Conservation (phyloP, 805 yeast genomes). For the Kuraishia borneana region DNA sequence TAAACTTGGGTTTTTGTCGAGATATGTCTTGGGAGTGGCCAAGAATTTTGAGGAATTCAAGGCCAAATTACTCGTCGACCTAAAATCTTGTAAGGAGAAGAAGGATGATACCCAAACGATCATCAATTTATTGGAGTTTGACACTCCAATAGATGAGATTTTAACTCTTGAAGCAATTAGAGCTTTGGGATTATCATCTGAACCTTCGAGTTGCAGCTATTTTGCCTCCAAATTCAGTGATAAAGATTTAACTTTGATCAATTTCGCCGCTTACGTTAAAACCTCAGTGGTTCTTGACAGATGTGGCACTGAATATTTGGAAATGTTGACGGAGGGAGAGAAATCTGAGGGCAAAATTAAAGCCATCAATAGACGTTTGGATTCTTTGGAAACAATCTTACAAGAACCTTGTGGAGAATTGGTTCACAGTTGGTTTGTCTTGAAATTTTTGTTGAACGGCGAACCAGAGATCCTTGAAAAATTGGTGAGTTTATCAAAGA, state of each 20-base stretch:
- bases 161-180: background rate
- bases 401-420: background rate
- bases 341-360: slow-evolving; percentile 5
- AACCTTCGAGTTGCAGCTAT: slow-evolving; percentile 9
- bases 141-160: slow-evolving; percentile 10
- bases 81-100: slow-evolving; percentile 4
- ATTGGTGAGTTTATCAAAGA: too few species aligned
- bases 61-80: slow-evolving; percentile 8
- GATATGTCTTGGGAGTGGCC: slow-evolving; percentile 6
- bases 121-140: background rate
- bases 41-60: slow-evolving; percentile 7
- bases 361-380: slow-evolving; percentile 4
- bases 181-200: background rate
- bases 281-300: slow-evolving; percentile 10
- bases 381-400: slow-evolving; percentile 1
- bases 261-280: slow-evolving; percentile 12
- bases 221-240: slow-evolving; percentile 11
- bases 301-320: slow-evolving; percentile 11
- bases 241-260: slow-evolving; percentile 12
- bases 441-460: too few species aligned
- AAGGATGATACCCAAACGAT: slow-evolving; percentile 1
- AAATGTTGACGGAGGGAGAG: background rate
- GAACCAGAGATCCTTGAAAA: too few species aligned
- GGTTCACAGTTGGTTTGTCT: too few species aligned
- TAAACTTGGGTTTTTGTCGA: slow-evolving; percentile 8